Percentiles rank a stretch among this genome's conserved stretches.
Conservation (phyloP, 495 filamentous ascomycete species). For the Daldinia vernicosa region DNA sequence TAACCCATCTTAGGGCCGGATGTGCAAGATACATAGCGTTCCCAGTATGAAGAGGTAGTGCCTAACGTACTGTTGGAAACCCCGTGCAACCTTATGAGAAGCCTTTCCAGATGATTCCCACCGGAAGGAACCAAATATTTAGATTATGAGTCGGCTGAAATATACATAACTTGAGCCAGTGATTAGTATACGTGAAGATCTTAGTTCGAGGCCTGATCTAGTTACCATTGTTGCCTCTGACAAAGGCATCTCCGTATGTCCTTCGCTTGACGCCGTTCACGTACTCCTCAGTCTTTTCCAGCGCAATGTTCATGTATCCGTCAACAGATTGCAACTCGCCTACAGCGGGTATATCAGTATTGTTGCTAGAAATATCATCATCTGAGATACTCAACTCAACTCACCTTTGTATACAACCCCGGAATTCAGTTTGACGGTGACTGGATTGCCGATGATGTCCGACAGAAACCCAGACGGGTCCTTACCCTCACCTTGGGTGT, state of each 20-base stretch:
- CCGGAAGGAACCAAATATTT: neutral
- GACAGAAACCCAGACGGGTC: slow-evolving; percentile 91
- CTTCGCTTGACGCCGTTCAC: slow-evolving; percentile 81
- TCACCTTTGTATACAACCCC: slow-evolving; percentile 95
- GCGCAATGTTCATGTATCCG: slow-evolving; percentile 98
- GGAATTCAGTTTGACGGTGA: slow-evolving; percentile 95
- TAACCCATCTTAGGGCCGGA: neutral
- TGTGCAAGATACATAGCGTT: neutral
- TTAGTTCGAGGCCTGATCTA: neutral
- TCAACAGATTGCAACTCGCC: slow-evolving; percentile 98
- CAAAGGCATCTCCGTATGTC: slow-evolving; percentile 93
- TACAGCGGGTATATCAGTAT: slow-evolving; percentile 45
- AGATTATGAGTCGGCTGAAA: slow-evolving; percentile 67
- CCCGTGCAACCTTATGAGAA: neutral
- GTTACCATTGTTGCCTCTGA: slow-evolving; percentile 94
- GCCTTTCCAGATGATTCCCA: neutral
- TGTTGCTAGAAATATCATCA: neutral
- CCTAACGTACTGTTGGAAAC: neutral
- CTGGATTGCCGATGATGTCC: slow-evolving; percentile 90
- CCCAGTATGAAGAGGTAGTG: neutral
- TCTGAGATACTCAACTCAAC: slow-evolving; percentile 59
- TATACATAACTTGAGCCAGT: slow-evolving; percentile 72
- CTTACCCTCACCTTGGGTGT: slow-evolving; percentile 70
- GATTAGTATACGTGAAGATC: slow-evolving; percentile 9
- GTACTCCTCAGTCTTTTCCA: slow-evolving; percentile 93